phyloP scores from a whole-genome alignment of 2,329 filamentous ascomycete genomes.

The Penicillium sp. region DNA sequence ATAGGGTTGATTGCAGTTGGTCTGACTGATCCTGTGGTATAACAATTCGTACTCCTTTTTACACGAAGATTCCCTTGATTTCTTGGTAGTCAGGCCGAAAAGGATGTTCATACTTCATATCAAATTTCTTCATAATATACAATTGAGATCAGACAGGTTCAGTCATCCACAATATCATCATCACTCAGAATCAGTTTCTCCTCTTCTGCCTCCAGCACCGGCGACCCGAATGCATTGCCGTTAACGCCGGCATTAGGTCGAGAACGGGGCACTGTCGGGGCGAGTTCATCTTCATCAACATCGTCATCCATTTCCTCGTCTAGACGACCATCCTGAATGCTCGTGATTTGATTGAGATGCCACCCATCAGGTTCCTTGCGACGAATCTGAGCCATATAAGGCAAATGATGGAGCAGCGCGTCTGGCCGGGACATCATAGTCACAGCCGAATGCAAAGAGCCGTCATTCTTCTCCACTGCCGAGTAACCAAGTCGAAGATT shows the following conservation, averaged over 20 bases:
- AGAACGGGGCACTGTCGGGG: conserved; percentile 45
- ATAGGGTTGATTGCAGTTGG: background rate
- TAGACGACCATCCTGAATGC: conserved; percentile 54
- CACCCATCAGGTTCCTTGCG: conserved; percentile 49
- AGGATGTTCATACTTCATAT: background rate
- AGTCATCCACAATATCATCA: conserved; percentile 81
- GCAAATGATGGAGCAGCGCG: conserved; percentile 77
- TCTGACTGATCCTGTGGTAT: no score
- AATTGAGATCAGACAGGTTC: conserved; percentile 12
- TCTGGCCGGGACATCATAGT: conserved; percentile 47
- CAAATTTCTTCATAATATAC: background rate
- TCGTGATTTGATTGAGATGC: conserved; percentile 71
- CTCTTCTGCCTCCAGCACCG: conserved; percentile 51
- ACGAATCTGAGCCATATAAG: conserved; percentile 77
- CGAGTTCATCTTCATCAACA: conserved; percentile 12
- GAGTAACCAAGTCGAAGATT: conserved; percentile 24
- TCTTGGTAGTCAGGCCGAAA: background rate
- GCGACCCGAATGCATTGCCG: conserved; percentile 31
- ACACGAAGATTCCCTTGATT: background rate
- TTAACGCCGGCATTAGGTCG: conserved; percentile 33
- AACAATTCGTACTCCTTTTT: no score
- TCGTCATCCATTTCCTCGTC: conserved; percentile 58
- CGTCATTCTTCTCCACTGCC: conserved; percentile 15
- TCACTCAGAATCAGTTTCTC: conserved; percentile 77
- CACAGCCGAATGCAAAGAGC: conserved; percentile 16